phyloP scores from a whole-genome alignment of 1,139 yeast genomes.

The Debaryomyces robertsiae region DNA sequence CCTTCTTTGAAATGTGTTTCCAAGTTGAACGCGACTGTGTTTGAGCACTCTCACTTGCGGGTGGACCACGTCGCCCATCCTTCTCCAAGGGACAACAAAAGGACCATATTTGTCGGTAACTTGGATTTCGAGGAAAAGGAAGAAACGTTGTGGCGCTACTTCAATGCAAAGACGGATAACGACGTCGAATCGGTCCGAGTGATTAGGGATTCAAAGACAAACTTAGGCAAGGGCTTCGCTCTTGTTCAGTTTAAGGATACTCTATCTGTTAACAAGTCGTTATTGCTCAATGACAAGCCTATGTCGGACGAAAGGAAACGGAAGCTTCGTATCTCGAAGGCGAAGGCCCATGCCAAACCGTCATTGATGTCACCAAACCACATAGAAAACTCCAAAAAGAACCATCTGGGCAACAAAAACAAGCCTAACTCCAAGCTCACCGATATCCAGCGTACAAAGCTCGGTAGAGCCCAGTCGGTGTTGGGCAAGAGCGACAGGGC shows the following conservation, averaged over 20 bases:
- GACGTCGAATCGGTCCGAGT: constrained; percentile 86
- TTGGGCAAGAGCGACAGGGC: constrained; percentile 82
- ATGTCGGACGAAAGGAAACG: constrained; percentile 54
- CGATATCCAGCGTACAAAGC: constrained; percentile 70
- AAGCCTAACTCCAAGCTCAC: constrained; percentile 36
- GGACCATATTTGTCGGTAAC: constrained; percentile 91
- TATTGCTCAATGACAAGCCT: constrained; percentile 73
- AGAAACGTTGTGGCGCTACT: constrained; percentile 85
- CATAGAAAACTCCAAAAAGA: constrained; percentile 37
- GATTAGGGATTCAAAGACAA: constrained; percentile 89
- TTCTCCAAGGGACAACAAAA: constrained; percentile 76
- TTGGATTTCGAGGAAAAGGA: constrained; percentile 91
- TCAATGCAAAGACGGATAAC: constrained; percentile 60
- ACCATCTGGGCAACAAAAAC: constrained; percentile 24
- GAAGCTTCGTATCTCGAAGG: constrained; percentile 76
- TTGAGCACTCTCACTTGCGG: constrained; percentile 75
- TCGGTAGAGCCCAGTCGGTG: constrained; percentile 76
- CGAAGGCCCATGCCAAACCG: constrained; percentile 59
- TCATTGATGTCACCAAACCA: constrained; percentile 50
- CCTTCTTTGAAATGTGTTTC: constrained; percentile 57
- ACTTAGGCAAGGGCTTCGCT: constrained; percentile 96
- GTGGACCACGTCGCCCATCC: constrained; percentile 95
- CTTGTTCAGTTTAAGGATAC: constrained; percentile 89
- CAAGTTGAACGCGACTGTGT: constrained; percentile 65
- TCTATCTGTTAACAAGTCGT: constrained; percentile 78